These are phyloP conservation scores for Solanum hybrid DNA, from an alignment of 305 asterid species.

Conservation along the genomic window DNA sequence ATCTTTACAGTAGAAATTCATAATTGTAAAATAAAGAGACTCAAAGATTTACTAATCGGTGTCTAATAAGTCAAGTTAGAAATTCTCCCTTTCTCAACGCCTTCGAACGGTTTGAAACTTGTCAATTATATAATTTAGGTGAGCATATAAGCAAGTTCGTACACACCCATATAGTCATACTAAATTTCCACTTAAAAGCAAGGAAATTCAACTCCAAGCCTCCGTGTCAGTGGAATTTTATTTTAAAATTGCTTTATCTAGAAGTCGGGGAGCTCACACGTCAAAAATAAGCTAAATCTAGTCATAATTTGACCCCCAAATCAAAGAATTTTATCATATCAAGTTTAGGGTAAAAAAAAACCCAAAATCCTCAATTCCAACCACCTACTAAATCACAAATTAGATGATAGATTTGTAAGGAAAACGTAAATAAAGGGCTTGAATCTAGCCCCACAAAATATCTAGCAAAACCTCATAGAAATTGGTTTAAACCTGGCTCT, in stretches of 20 bases:
- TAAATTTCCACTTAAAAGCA: neutral
- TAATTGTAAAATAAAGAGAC: neutral
- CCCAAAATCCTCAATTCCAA: neutral
- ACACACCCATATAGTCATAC: neutral
- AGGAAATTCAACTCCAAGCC: neutral
- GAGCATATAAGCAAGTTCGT: neutral
- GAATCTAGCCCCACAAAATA: neutral
- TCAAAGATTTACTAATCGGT: no score
- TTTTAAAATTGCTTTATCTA: neutral
- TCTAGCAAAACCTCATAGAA: neutral
- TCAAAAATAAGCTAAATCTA: neutral
- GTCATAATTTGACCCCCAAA: neutral
- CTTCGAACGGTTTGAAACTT: neutral
- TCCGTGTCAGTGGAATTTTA: neutral
- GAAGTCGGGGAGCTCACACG: neutral
- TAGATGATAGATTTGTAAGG: neutral
- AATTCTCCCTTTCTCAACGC: neutral
- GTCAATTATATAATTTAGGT: no score
- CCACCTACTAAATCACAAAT: neutral
- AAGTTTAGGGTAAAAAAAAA: neutral
- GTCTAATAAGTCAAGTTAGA: neutral
- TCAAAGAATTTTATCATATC: neutral
- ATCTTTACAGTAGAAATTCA: neutral
- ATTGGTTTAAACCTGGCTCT: neutral
- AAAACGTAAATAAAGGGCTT: neutral